A percentile compares a stretch with the other conserved stretches of the same genome.
These are phyloP conservation scores for Didymella pinodella DNA, from an alignment of 2,329 filamentous ascomycete species.

Conservation along the genomic window DNA sequence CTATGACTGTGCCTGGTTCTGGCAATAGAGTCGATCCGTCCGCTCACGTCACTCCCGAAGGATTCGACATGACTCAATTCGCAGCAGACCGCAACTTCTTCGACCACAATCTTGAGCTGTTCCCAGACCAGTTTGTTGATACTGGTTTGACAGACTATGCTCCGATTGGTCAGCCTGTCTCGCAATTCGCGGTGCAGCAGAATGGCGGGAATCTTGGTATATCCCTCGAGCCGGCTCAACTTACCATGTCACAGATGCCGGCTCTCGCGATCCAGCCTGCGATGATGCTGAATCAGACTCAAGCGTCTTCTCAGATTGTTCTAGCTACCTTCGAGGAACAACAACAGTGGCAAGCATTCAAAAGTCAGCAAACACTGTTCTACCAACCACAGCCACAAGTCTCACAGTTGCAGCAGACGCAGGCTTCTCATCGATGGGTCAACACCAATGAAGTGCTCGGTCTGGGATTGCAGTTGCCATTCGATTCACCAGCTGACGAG, in stretches of 20 bases:
- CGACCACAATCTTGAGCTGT: neutral
- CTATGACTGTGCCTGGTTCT: neutral
- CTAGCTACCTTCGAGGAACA: neutral
- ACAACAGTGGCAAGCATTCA: neutral
- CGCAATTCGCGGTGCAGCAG: neutral
- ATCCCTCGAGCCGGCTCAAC: neutral
- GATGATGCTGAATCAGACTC: neutral
- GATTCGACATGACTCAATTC: too few species aligned
- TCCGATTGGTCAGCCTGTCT: neutral
- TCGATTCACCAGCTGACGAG: neutral
- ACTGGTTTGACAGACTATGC: neutral
- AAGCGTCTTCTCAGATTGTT: neutral
- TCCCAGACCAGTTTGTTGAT: neutral
- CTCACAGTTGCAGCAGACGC: neutral
- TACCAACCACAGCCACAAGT: neutral
- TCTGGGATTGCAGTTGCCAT: neutral
- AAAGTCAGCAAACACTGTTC: neutral
- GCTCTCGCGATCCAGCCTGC: neutral
- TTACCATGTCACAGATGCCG: neutral
- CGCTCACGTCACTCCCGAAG: neutral
- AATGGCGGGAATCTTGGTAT: neutral
- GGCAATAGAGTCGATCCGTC: neutral
- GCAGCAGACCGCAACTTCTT: neutral
- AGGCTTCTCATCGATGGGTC: neutral
- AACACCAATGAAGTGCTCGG: neutral